These are phyloP conservation scores for Ballota nigra DNA, from an alignment of 257 asterid genomes.

Conservation along the genomic window DNA sequence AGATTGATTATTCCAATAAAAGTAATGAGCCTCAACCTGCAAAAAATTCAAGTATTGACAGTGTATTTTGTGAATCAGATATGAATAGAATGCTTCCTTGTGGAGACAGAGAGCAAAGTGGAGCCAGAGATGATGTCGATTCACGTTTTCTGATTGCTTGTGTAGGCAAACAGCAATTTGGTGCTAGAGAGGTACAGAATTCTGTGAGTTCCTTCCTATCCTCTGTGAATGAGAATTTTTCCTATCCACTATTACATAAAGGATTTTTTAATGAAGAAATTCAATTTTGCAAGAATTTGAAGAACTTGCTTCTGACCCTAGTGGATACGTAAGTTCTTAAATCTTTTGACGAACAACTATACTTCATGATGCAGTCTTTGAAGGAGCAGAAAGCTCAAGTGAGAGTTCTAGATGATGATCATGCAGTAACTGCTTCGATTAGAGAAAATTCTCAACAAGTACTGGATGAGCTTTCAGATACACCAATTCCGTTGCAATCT, in stretches of 20 bases:
- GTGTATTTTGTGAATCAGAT: slow-evolving; percentile 34
- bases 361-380: slow-evolving; percentile 27
- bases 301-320: slow-evolving; percentile 14
- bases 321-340: slow-evolving; percentile 3
- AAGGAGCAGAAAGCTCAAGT: slow-evolving; percentile 36
- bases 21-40: slow-evolving; percentile 32
- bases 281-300: slow-evolving; percentile 7
- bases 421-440: slow-evolving; percentile 32
- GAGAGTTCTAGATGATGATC: slow-evolving; percentile 31
- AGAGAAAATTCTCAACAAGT: slow-evolving; percentile 29
- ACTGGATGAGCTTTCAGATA: slow-evolving; percentile 32
- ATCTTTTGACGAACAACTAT: background rate
- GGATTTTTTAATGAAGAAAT: background rate
- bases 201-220: slow-evolving; percentile 14
- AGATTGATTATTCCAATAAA: slow-evolving; percentile 36
- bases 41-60: slow-evolving; percentile 34
- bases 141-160: slow-evolving; percentile 30
- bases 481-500: slow-evolving; percentile 38
- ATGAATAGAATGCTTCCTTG: slow-evolving; percentile 32
- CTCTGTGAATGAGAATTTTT: background rate
- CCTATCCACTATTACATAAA: background rate
- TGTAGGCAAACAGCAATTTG: slow-evolving; percentile 27
- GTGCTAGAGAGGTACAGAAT: slow-evolving; percentile 43
- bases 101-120: slow-evolving; percentile 31
- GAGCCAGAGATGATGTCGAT: slow-evolving; percentile 31